Conservation (phyloP, 495 filamentous ascomycete genomes). For the Rusavskia elegans region DNA sequence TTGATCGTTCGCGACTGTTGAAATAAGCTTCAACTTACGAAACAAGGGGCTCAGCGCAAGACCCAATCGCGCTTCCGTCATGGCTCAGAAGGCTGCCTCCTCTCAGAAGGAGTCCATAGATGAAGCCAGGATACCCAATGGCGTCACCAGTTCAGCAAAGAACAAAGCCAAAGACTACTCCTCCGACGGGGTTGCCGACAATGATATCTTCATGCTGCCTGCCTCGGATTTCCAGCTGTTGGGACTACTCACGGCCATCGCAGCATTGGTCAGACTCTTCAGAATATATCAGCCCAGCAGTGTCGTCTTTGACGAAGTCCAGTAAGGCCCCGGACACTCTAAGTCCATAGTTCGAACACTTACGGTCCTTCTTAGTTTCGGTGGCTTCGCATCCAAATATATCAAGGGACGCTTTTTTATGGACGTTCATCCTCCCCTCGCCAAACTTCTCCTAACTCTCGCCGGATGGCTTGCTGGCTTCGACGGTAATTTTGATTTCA, state of each 20-base stretch:
- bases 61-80: not conserved
- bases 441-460: slow-evolving; percentile 87
- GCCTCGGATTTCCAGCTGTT: slow-evolving; percentile 67
- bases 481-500: slow-evolving; percentile 92
- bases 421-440: slow-evolving; percentile 97
- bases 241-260: slow-evolving; percentile 54
- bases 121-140: slow-evolving; percentile 5
- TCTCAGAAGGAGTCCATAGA: not conserved
- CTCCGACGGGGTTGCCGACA: slow-evolving; percentile 36
- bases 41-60: too few species aligned
- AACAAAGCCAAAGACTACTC: slow-evolving; percentile 24
- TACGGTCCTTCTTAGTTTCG: slow-evolving; percentile 47
- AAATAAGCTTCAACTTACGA: too few species aligned
- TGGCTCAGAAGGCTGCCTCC: slow-evolving; percentile 7
- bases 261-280: slow-evolving; percentile 71
- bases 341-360: not conserved
- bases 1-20: too few species aligned
- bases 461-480: slow-evolving; percentile 94
- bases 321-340: slow-evolving; percentile 41
- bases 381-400: slow-evolving; percentile 94
- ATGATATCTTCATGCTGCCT: slow-evolving; percentile 49
- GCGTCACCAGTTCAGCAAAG: not conserved
- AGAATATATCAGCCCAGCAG: slow-evolving; percentile 91
- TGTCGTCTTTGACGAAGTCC: slow-evolving; percentile 98
- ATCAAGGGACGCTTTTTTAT: slow-evolving; percentile 98